Base-by-base conservation (phyloP, 2,329 filamentous ascomycete species). In the Dactylellina sp. region DNA sequence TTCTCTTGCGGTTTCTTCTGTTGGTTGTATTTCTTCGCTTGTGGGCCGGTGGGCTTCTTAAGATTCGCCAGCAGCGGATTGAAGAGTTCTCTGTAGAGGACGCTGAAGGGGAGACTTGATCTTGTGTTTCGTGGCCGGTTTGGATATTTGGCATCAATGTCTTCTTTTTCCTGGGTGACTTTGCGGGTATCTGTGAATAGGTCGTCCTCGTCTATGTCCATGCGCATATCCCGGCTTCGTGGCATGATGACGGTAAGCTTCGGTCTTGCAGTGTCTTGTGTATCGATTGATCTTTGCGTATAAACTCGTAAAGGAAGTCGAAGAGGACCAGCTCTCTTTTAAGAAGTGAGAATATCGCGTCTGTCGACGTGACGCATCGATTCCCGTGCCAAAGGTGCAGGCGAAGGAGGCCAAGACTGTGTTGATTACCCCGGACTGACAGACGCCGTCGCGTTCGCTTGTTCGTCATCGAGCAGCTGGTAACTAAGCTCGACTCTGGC, bases 121-220 rank as follows among this genome's bases (percentile, higher is more conserved):
- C 87, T 88, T 40, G 88, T 88, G 77, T 98, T 99, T 75, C 84
- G 87, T 2, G 95, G 95, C 1, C 93, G 88, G 78, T 92, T 89
- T 1, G 93, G 92, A 79, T 91, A 96, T 79, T 90, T 92, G n/a
- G 28, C 55, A 46, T 77, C 76, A 7, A 76, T 49, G 20, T 78
- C 77, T 47, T 71, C 44, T 32, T 75, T 70, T 52, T 75, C 71
- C 28, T 75, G 71, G 20, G 71, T 70, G 24, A 70, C 47, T 12
- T 22, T 60, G n/a, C 71, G 71, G 47, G 46, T 62, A 18, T 70
- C 56, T 50, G 53, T 50, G 78, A 79, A 72, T 49, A 78, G 44
- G 40, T 74, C 25, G 32, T 65, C 61, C 2, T 74, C 70, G 55
- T 64, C 70, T 6, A 59, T 59, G 28, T 74, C 70, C 70, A 66